Conservation (phyloP, 2,329 filamentous ascomycete species). For the Exophiala mesophila region DNA sequence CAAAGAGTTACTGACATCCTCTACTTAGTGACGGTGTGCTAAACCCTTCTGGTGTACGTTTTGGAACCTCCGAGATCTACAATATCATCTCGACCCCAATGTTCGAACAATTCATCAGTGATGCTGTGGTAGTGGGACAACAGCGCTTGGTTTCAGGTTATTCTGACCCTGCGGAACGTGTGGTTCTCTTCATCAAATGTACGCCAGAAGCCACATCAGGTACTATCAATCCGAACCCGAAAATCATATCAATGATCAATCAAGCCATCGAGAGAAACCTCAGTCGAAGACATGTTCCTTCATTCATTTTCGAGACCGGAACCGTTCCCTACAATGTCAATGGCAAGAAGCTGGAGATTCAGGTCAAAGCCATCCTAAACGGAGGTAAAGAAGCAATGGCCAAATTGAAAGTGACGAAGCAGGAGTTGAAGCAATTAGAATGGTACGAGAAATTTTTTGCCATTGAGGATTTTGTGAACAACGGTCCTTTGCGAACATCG, state of each 20-base stretch:
- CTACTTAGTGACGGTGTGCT: constrained; percentile 34
- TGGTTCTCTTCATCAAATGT: constrained; percentile 15
- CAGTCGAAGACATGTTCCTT: constrained; percentile 42
- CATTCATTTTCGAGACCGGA: constrained; percentile 9
- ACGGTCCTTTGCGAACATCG: too few species aligned
- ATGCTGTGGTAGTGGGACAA: constrained; percentile 12
- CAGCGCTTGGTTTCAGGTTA: constrained; percentile 4
- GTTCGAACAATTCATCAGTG: constrained; percentile 4
- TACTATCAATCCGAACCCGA: constrained; percentile 13
- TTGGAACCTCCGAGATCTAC: constrained; percentile 92
- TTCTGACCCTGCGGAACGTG: constrained; percentile 11
- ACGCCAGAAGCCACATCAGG: not conserved
- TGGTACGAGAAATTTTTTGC: constrained; percentile 10
- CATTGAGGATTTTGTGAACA: constrained; percentile 10
- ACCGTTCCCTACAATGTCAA: constrained; percentile 17
- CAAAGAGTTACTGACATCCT: not conserved
- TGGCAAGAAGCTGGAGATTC: constrained; percentile 20
- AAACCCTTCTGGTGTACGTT: constrained; percentile 84
- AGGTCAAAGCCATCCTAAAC: constrained; percentile 7
- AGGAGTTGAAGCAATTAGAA: constrained; percentile 6
- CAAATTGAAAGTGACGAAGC: constrained; percentile 6
- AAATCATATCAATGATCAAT: constrained; percentile 57
- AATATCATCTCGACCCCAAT: constrained; percentile 48
- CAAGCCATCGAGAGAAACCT: constrained; percentile 60
- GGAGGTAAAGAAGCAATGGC: constrained; percentile 6